Conservation (phyloP, 1,284 basidiomycete genomes). For the Malassezia equina region DNA sequence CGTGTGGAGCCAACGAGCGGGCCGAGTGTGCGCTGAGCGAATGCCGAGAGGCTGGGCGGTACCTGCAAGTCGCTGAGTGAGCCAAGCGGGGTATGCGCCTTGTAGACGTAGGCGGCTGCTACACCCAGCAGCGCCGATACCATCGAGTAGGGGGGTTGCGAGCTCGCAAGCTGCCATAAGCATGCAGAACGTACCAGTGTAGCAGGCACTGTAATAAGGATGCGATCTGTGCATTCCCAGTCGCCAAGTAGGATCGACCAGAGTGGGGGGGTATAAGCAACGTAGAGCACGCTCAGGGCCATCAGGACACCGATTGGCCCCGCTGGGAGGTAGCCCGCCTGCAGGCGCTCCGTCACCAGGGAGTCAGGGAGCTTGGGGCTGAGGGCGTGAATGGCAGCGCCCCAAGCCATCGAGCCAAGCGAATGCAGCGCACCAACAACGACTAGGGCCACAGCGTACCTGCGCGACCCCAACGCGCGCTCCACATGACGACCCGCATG, state of each 20-base stretch:
- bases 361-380: neutral
- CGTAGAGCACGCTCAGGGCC: conserved; percentile 2
- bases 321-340: conserved; percentile 9
- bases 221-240: conserved; percentile 9
- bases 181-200: neutral
- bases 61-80: neutral
- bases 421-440: neutral
- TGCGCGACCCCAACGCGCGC: conserved; percentile 9
- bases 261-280: conserved; percentile 1
- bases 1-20: conserved; percentile 6
- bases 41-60: neutral
- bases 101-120: conserved; percentile 5
- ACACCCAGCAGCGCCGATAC: conserved; percentile 9
- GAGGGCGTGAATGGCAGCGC: neutral
- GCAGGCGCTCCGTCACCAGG: neutral
- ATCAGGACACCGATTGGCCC: conserved; percentile 12
- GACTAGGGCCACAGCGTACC: conserved; percentile 5
- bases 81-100: neutral
- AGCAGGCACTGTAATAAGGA: neutral
- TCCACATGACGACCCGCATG: conserved; percentile 6
- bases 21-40: neutral
- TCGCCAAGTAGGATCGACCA: conserved; percentile 11
- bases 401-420: conserved; percentile 4
- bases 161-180: conserved; percentile 5
- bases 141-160: conserved; percentile 1